phyloP scores from a whole-genome alignment of 225 moss, liverwort and hornwort genomes.

The Sphagnum contortum region DNA sequence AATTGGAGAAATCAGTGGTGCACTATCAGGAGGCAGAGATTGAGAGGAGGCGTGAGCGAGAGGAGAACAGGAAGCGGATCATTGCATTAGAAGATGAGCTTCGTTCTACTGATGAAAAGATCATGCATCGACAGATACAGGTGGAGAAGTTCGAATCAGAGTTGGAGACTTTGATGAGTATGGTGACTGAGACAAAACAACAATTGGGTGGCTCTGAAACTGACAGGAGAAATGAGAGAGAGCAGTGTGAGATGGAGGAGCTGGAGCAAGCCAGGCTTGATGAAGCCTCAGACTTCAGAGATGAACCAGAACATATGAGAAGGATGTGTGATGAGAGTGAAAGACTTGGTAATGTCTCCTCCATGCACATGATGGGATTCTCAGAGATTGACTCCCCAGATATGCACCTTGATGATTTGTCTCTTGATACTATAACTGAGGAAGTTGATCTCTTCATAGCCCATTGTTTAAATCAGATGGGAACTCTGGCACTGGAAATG shows the following conservation, averaged over 20 bases:
- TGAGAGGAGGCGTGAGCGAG: slow-evolving; percentile 47
- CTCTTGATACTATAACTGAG: slow-evolving; percentile 33
- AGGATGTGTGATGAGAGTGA: no score
- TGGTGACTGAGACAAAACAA: slow-evolving; percentile 16
- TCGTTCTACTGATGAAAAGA: slow-evolving; percentile 12
- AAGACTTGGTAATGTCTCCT: no score
- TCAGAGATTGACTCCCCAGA: no score
- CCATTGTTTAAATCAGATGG: slow-evolving; percentile 48
- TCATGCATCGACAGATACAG: slow-evolving; percentile 22
- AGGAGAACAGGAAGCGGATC: slow-evolving; percentile 26
- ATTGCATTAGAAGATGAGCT: slow-evolving; percentile 22
- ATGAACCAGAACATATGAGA: no score
- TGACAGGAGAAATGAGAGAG: slow-evolving; percentile 30
- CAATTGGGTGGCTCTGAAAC: slow-evolving; percentile 19
- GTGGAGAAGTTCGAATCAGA: slow-evolving; percentile 37
- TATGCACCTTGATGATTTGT: no score
- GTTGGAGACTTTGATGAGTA: slow-evolving; percentile 39
- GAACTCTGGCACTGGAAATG: slow-evolving; percentile 32
- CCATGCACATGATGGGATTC: no score
- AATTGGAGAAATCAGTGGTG: slow-evolving; percentile 42
- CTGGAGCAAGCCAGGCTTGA: slow-evolving; percentile 17
- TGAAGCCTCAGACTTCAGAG: background rate
- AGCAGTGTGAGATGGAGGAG: slow-evolving; percentile 13
- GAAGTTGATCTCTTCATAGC: slow-evolving; percentile 34
- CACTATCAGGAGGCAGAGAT: slow-evolving; percentile 35